A percentile compares a stretch with the other conserved stretches of the same genome.
Conservation (phyloP, 208 protist species). For the Acanthamoeba healyi region DNA sequence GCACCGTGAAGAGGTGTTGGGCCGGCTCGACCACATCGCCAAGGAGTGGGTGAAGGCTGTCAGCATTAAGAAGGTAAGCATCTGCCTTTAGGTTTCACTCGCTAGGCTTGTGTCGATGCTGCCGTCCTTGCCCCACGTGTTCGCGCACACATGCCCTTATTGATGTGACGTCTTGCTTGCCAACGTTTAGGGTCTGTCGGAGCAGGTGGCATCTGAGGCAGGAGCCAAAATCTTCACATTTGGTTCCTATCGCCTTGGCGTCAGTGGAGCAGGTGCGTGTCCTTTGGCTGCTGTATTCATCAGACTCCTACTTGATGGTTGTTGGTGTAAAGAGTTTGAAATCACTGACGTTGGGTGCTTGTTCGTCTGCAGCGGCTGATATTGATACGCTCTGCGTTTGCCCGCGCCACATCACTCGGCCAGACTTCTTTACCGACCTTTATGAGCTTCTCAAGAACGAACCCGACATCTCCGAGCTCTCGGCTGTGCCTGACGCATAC, state of each 20-base stretch:
- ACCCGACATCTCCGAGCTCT: slow-evolving; percentile 83
- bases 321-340: slow-evolving; percentile 54
- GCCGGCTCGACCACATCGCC: slow-evolving; percentile 82
- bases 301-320: background rate
- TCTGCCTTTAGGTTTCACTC: background rate
- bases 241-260: slow-evolving; percentile 98
- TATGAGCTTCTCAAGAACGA: slow-evolving; percentile 88
- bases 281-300: background rate
- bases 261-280: slow-evolving; percentile 91
- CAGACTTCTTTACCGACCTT: slow-evolving; percentile 96
- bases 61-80: slow-evolving; percentile 78
- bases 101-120: too few species aligned
- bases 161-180: background rate
- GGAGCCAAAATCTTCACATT: slow-evolving; percentile 97
- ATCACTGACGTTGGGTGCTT: background rate
- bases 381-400: slow-evolving; percentile 97
- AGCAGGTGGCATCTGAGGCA: slow-evolving; percentile 92
- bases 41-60: slow-evolving; percentile 84
- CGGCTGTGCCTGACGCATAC: slow-evolving; percentile 94
- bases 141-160: too few species aligned
- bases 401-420: slow-evolving; percentile 94
- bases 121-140: too few species aligned
- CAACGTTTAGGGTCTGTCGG: slow-evolving; percentile 87
- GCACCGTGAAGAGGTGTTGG: slow-evolving; percentile 84
- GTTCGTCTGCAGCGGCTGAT: slow-evolving; percentile 91